These are phyloP conservation scores for Hordeum marinum DNA, from an alignment of 176 grass and related monocot genomes.

Conservation along the genomic window DNA sequence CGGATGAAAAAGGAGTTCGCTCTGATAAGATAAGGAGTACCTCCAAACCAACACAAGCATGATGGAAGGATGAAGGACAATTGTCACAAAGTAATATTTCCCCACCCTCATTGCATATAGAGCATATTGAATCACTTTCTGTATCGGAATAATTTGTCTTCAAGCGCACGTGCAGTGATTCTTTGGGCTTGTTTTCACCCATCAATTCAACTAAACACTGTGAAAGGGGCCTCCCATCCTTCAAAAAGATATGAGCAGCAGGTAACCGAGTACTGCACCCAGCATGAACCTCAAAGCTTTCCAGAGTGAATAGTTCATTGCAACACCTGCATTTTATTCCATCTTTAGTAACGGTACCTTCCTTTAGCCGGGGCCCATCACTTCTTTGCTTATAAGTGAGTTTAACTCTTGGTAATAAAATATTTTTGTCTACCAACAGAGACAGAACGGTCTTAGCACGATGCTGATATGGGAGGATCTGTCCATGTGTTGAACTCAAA, in stretches of 20 bases:
- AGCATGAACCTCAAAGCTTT: slow-evolving; percentile 62
- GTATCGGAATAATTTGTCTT: slow-evolving; percentile 38
- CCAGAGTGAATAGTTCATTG: slow-evolving; percentile 40
- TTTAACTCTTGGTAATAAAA: slow-evolving; percentile 50
- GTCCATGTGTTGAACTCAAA: slow-evolving; percentile 29
- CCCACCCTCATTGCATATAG: slow-evolving; percentile 59
- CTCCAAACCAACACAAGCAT: slow-evolving; percentile 61
- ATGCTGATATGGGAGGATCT: not conserved
- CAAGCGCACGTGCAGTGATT: slow-evolving; percentile 23
- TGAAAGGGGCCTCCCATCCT: slow-evolving; percentile 65
- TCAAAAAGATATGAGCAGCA: slow-evolving; percentile 53
- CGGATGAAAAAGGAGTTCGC: not conserved
- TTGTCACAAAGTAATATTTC: slow-evolving; percentile 58
- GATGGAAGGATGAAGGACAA: slow-evolving; percentile 72
- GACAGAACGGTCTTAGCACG: slow-evolving; percentile 47
- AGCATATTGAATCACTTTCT: slow-evolving; percentile 72
- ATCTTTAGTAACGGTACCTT: slow-evolving; percentile 44
- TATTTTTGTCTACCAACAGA: slow-evolving; percentile 57
- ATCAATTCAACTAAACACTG: slow-evolving; percentile 62
- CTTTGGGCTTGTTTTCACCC: slow-evolving; percentile 36
- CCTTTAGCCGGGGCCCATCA: slow-evolving; percentile 31
- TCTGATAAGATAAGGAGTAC: slow-evolving; percentile 26
- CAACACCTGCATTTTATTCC: slow-evolving; percentile 80
- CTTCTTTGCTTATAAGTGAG: slow-evolving; percentile 41
- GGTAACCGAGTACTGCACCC: slow-evolving; percentile 37